Conservation (phyloP, 2,329 filamentous ascomycete genomes). For the Fusarium mangiferae region DNA sequence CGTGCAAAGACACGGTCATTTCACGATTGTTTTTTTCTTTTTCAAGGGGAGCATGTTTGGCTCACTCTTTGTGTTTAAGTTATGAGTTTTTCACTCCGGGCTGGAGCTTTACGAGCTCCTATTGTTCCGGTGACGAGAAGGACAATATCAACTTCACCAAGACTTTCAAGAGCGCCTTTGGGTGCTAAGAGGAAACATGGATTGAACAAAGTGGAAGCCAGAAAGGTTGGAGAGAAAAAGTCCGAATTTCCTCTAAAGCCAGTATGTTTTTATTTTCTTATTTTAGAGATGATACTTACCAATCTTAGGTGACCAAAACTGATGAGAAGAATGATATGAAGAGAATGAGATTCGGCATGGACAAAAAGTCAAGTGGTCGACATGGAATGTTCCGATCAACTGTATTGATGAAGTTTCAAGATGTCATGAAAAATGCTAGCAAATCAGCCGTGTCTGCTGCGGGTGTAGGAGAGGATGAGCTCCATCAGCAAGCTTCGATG, state of each 20-base stretch:
- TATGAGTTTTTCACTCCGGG: conserved; percentile 47
- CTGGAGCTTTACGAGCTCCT: conserved; percentile 39
- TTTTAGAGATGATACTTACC: not conserved
- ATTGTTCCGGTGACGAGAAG: conserved; percentile 33
- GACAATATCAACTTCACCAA: conserved; percentile 41
- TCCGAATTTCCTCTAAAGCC: not conserved
- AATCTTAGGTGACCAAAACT: conserved; percentile 42
- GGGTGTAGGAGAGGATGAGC: conserved; percentile 51
- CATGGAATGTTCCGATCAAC: conserved; percentile 50
- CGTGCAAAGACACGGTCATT: not conserved
- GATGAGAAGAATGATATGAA: conserved; percentile 48
- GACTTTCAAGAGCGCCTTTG: not conserved
- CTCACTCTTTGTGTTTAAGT: conserved; percentile 14
- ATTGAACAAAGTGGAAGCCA: not conserved
- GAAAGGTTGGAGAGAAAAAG: too few species aligned
- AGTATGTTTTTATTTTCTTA: conserved; percentile 34
- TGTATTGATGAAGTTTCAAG: conserved; percentile 51
- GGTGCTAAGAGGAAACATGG: not conserved
- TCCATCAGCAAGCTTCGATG: conserved; percentile 56
- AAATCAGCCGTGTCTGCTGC: conserved; percentile 38
- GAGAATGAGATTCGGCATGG: conserved; percentile 43
- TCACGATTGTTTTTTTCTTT: conserved; percentile 1
- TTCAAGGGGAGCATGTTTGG: conserved; percentile 30
- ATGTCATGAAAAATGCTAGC: conserved; percentile 45
- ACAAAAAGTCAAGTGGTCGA: conserved; percentile 40